Percentiles rank a stretch among this genome's conserved stretches.
These are phyloP conservation scores for Immersiella caudata DNA, from an alignment of 495 filamentous ascomycete genomes.

Conservation along the genomic window DNA sequence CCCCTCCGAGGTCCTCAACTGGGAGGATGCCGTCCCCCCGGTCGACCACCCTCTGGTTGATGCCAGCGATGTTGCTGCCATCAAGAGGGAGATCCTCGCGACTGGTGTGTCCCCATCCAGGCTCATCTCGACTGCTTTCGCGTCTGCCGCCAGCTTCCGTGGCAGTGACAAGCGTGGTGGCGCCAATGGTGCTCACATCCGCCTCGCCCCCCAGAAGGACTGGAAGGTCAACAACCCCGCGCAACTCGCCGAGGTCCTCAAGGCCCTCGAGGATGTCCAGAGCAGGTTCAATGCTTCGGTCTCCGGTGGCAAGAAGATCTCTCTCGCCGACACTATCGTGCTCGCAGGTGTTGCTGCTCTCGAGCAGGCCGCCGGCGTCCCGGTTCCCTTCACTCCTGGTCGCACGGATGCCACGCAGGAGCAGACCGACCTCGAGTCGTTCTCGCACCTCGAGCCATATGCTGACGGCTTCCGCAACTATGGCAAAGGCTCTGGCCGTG, in stretches of 20 bases:
- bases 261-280: slow-evolving; percentile 62
- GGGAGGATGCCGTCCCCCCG: slow-evolving; percentile 67
- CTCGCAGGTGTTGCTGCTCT: slow-evolving; percentile 69
- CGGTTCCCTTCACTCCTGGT: slow-evolving; percentile 54
- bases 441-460: slow-evolving; percentile 61
- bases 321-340: slow-evolving; percentile 72
- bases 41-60: slow-evolving; percentile 59
- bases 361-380: slow-evolving; percentile 62
- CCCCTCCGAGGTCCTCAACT: slow-evolving; percentile 61
- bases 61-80: slow-evolving; percentile 56
- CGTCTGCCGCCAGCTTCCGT: slow-evolving; percentile 72
- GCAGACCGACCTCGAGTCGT: slow-evolving; percentile 65
- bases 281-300: slow-evolving; percentile 63
- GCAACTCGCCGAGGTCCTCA: slow-evolving; percentile 59
- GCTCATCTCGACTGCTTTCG: slow-evolving; percentile 66
- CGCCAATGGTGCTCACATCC: slow-evolving; percentile 73
- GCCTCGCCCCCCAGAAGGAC: slow-evolving; percentile 66
- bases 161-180: slow-evolving; percentile 76
- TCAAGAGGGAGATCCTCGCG: slow-evolving; percentile 67
- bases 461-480: slow-evolving; percentile 78
- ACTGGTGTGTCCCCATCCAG: slow-evolving; percentile 57
- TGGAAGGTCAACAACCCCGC: slow-evolving; percentile 71
- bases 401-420: slow-evolving; percentile 58
- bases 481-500: slow-evolving; percentile 59
- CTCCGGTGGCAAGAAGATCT: slow-evolving; percentile 65